These are phyloP conservation scores for Penicillium aurantiogriseum DNA, from an alignment of 2,329 filamentous ascomycete species.

Conservation along the genomic window DNA sequence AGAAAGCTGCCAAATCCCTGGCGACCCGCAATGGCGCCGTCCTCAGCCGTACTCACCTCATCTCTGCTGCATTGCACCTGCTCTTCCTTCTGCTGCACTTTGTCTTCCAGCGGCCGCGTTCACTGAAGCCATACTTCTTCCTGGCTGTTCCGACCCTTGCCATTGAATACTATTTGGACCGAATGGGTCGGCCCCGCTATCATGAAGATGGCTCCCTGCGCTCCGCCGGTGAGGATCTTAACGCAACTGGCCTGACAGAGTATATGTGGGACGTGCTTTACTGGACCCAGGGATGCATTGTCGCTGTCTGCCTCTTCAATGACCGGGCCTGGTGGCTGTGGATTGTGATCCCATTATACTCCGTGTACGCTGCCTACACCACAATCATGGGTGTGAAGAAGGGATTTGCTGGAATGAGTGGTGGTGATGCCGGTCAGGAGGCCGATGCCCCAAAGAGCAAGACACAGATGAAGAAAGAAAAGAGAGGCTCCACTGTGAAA, in stretches of 20 bases:
- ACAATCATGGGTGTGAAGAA: slow-evolving; percentile 49
- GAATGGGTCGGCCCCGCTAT: slow-evolving; percentile 74
- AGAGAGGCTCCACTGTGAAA: slow-evolving; percentile 46
- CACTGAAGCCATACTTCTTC: slow-evolving; percentile 64
- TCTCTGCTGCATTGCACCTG: slow-evolving; percentile 67
- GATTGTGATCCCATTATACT: slow-evolving; percentile 50
- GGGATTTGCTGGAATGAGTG: slow-evolving; percentile 44
- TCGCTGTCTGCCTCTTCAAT: slow-evolving; percentile 72
- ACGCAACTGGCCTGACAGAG: slow-evolving; percentile 84
- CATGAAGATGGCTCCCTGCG: slow-evolving; percentile 66
- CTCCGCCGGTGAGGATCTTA: slow-evolving; percentile 80
- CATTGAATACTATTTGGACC: slow-evolving; percentile 84
- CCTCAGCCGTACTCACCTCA: slow-evolving; percentile 78
- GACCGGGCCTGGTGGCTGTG: slow-evolving; percentile 74
- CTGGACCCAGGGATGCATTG: slow-evolving; percentile 80
- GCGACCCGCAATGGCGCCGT: slow-evolving; percentile 76
- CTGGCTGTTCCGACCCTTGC: slow-evolving; percentile 72
- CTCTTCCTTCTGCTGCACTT: slow-evolving; percentile 73
- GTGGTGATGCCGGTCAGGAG: slow-evolving; percentile 24
- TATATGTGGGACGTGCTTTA: slow-evolving; percentile 98
- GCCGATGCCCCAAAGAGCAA: slow-evolving; percentile 44
- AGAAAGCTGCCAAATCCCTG: slow-evolving; percentile 57
- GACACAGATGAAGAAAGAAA: slow-evolving; percentile 55
- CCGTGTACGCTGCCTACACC: slow-evolving; percentile 46
- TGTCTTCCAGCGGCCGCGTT: slow-evolving; percentile 61